Percentiles rank a stretch among this genome's conserved stretches.
Conservation (phyloP, 345 rosid genomes). For the Citrus mangshanensis region DNA sequence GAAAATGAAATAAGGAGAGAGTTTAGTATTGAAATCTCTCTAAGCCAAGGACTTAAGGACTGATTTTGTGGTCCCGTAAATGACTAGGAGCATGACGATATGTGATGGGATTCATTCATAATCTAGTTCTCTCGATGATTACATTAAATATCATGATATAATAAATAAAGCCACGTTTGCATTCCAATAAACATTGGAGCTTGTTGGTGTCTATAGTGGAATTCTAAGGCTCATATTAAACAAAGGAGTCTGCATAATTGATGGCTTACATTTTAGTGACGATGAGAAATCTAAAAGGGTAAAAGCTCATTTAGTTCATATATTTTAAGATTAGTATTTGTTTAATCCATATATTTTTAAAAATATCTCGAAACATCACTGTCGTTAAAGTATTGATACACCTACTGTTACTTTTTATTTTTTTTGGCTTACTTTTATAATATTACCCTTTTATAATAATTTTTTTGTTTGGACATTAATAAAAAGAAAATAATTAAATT, state of each 20-base stretch:
- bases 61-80: conserved; percentile 3
- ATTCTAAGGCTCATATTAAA: neutral
- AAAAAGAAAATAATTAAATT: no score
- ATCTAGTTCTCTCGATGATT: neutral
- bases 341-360: no score
- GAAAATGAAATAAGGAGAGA: conserved; percentile 5
- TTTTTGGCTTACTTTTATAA: no score
- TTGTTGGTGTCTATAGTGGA: neutral
- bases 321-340: no score
- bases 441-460: no score
- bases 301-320: no score
- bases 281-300: no score
- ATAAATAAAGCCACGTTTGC: neutral
- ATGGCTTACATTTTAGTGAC: no score
- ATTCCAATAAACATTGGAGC: neutral
- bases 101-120: neutral
- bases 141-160: neutral
- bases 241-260: neutral
- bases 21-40: neutral
- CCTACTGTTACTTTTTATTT: no score
- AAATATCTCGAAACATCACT: no score
- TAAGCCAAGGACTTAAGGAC: neutral
- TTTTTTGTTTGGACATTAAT: no score
- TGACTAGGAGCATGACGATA: neutral
- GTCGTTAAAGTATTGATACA: no score